These are phyloP conservation scores for Nematocida sp. DNA, from an alignment of 371 early-diverging fungal genomes.

Conservation along the genomic window DNA sequence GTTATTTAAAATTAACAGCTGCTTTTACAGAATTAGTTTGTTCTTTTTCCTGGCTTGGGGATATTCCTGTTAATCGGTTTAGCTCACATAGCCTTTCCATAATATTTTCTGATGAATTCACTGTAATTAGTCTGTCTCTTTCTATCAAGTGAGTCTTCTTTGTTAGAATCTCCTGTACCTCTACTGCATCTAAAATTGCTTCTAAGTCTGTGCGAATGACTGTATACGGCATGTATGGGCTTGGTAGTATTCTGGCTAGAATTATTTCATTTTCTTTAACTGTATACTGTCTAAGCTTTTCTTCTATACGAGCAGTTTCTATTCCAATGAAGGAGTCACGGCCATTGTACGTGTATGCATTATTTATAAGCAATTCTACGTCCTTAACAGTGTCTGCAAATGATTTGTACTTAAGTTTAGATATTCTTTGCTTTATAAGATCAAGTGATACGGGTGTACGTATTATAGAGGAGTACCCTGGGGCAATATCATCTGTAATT, in stretches of 20 bases:
- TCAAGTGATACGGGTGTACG: slow-evolving; percentile 40
- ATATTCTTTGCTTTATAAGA: slow-evolving; percentile 35
- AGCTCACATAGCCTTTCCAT: slow-evolving; percentile 1
- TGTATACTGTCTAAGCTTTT: slow-evolving; percentile 11
- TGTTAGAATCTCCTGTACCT: slow-evolving; percentile 11
- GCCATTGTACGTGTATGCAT: slow-evolving; percentile 55
- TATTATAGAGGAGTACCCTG: slow-evolving; percentile 59
- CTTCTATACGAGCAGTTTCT: slow-evolving; percentile 32
- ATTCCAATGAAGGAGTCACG: slow-evolving; percentile 47
- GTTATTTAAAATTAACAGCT: background rate
- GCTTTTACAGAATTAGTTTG: slow-evolving; percentile 11
- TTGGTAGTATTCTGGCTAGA: slow-evolving; percentile 12
- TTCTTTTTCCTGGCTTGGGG: slow-evolving; percentile 8
- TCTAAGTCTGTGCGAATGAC: background rate
- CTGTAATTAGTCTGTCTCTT: background rate
- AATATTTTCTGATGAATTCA: background rate
- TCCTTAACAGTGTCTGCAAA: slow-evolving; percentile 6
- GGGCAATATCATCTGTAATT: slow-evolving; percentile 64
- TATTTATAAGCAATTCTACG: slow-evolving; percentile 26
- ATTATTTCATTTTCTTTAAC: slow-evolving; percentile 12
- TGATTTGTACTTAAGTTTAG: slow-evolving; percentile 19
- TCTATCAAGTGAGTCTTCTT: background rate
- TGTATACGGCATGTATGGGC: slow-evolving; percentile 33
- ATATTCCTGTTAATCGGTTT: slow-evolving; percentile 27
- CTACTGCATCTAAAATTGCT: slow-evolving; percentile 17